phyloP scores from a whole-genome alignment of 2,329 filamentous ascomycete species.

The Diaporthe ilicicola region DNA sequence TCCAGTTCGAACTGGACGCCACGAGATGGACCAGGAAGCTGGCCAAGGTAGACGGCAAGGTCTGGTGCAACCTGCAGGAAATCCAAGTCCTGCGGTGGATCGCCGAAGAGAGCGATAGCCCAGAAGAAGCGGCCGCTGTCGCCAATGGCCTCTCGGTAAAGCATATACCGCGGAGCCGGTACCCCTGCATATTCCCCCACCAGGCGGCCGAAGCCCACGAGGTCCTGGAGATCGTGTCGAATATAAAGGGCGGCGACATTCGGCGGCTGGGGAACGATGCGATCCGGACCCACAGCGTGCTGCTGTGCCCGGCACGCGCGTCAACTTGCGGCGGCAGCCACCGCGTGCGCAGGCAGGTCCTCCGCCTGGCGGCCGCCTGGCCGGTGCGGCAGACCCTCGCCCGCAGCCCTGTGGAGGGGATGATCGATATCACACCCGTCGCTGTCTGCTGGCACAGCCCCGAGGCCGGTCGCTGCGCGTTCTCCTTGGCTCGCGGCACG shows the following conservation, averaged over 20 bases:
- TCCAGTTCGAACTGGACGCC: background rate
- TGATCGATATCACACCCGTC: background rate
- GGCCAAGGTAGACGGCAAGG: background rate
- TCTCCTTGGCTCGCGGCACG: background rate
- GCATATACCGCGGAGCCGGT: background rate
- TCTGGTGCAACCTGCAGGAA: background rate
- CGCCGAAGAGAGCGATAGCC: background rate
- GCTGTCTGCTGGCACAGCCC: background rate
- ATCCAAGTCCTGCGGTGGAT: slow-evolving; percentile 1
- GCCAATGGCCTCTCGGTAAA: background rate
- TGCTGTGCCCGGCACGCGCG: background rate
- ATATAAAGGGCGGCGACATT: background rate
- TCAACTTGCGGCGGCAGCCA: background rate
- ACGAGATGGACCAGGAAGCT: background rate
- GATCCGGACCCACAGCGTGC: background rate
- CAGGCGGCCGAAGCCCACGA: background rate
- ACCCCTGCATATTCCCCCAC: background rate
- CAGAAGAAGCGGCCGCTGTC: background rate
- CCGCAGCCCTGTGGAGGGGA: background rate
- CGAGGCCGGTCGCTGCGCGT: background rate
- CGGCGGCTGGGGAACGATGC: background rate
- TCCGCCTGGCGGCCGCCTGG: background rate
- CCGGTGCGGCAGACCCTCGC: background rate
- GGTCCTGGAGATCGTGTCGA: background rate
- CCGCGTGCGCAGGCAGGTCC: background rate